phyloP scores from a whole-genome alignment of 2,329 filamentous ascomycete genomes.

The Claviceps cyperi region DNA sequence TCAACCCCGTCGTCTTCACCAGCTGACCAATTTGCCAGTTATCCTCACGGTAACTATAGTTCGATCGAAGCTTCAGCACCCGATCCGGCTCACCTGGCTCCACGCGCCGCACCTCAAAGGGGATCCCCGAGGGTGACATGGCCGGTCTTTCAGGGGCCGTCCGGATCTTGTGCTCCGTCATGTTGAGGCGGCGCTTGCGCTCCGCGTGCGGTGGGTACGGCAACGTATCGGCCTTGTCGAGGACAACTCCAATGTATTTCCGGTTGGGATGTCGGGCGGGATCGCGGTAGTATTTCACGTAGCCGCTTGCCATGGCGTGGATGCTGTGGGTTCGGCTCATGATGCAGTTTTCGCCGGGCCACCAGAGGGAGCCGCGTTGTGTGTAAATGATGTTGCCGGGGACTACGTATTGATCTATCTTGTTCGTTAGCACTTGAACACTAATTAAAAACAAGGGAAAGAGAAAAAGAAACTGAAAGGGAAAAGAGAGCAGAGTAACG shows the following conservation, averaged over 20 bases:
- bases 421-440: not conserved
- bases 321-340: slow-evolving; percentile 97
- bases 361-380: slow-evolving; percentile 89
- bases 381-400: slow-evolving; percentile 97
- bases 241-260: slow-evolving; percentile 89
- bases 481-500: not conserved
- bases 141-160: slow-evolving; percentile 21
- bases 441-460: not conserved
- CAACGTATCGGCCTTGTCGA: slow-evolving; percentile 66
- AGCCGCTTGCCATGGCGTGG: slow-evolving; percentile 70
- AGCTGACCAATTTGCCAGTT: slow-evolving; percentile 44
- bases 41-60: slow-evolving; percentile 47
- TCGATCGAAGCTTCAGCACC: slow-evolving; percentile 33
- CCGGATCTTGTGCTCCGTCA: slow-evolving; percentile 41
- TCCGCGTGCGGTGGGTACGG: slow-evolving; percentile 63
- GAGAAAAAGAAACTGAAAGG: not conserved
- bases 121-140: slow-evolving; percentile 36
- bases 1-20: slow-evolving; percentile 34
- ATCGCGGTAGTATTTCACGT: slow-evolving; percentile 94
- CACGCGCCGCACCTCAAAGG: slow-evolving; percentile 29
- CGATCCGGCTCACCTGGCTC: slow-evolving; percentile 29
- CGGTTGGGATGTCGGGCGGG: slow-evolving; percentile 67
- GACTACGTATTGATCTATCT: slow-evolving; percentile 76
- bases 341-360: slow-evolving; percentile 84
- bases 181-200: slow-evolving; percentile 60